These are phyloP conservation scores for Wickerhamiella musiphila DNA, from an alignment of 805 yeast species.

Conservation along the genomic window DNA sequence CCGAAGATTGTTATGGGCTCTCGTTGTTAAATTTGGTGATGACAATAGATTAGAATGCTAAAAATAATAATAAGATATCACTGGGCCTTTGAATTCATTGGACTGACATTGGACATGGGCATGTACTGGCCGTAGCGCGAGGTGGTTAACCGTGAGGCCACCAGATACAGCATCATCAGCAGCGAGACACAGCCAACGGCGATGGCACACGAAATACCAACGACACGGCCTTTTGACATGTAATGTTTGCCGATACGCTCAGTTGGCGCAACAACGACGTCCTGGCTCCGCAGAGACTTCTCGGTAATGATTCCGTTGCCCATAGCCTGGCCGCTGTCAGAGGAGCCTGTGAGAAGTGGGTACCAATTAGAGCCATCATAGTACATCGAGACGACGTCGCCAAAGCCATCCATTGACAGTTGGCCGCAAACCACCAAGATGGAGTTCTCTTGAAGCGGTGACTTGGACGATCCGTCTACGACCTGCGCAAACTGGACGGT, in stretches of 20 bases:
- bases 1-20: too few species aligned
- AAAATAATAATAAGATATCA: too few species aligned
- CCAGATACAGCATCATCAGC: slow-evolving; percentile 26
- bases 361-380: slow-evolving; percentile 52
- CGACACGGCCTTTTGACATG: slow-evolving; percentile 44
- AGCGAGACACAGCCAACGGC: slow-evolving; percentile 36
- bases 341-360: slow-evolving; percentile 29
- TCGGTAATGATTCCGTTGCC: background rate
- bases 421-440: slow-evolving; percentile 43
- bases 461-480: slow-evolving; percentile 14
- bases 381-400: slow-evolving; percentile 41
- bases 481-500: slow-evolving; percentile 31
- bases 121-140: slow-evolving; percentile 1
- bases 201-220: slow-evolving; percentile 49
- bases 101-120: too few species aligned
- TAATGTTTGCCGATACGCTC: slow-evolving; percentile 6
- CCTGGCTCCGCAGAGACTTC: background rate
- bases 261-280: background rate
- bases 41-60: too few species aligned
- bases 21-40: too few species aligned
- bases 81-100: too few species aligned
- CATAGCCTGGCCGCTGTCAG: background rate
- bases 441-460: slow-evolving; percentile 26
- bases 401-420: slow-evolving; percentile 32
- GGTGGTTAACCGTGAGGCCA: slow-evolving; percentile 9